Percentiles rank a stretch among this genome's conserved stretches.
Evolutionary conservation across 2,329 filamentous ascomycete genomes (phyloP).

Genomic region (Fusarium devonianum): DNA sequence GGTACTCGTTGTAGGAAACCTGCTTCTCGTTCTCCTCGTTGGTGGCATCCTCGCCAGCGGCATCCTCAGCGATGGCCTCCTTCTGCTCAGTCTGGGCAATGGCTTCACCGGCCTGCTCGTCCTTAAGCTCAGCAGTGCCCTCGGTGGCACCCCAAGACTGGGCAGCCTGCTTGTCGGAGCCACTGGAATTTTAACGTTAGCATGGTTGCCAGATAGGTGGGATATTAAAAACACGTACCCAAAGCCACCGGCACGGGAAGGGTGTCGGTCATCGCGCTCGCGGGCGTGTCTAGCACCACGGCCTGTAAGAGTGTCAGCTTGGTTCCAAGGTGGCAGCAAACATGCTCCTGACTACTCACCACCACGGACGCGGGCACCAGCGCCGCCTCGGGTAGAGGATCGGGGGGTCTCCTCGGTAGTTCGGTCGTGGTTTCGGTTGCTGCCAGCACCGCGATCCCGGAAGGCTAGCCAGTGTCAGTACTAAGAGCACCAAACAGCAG

Average conservation of each 20-base stretch:
- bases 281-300: constrained; percentile 62
- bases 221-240: constrained; percentile 50
- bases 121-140: constrained; percentile 84
- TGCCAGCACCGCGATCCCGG: constrained; percentile 85
- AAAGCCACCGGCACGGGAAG: constrained; percentile 51
- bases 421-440: constrained; percentile 82
- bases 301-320: constrained; percentile 47
- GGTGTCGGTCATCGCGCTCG: constrained; percentile 64
- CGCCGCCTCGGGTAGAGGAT: constrained; percentile 65
- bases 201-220: neutral
- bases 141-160: constrained; percentile 88
- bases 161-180: constrained; percentile 85
- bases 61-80: constrained; percentile 65
- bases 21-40: constrained; percentile 75
- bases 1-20: constrained; percentile 90
- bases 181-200: constrained; percentile 56
- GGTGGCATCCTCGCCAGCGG: constrained; percentile 54
- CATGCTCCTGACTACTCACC: constrained; percentile 50
- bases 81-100: constrained; percentile 88
- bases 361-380: constrained; percentile 68
- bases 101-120: constrained; percentile 89
- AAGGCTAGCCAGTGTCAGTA: constrained; percentile 67
- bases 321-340: neutral
- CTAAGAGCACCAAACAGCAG: constrained; percentile 6
- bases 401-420: constrained; percentile 72